A percentile compares a stretch with the other conserved stretches of the same genome.
Evolutionary conservation across 2,329 filamentous ascomycete genomes (phyloP).

Genomic region (Bipolaris cookei): DNA sequence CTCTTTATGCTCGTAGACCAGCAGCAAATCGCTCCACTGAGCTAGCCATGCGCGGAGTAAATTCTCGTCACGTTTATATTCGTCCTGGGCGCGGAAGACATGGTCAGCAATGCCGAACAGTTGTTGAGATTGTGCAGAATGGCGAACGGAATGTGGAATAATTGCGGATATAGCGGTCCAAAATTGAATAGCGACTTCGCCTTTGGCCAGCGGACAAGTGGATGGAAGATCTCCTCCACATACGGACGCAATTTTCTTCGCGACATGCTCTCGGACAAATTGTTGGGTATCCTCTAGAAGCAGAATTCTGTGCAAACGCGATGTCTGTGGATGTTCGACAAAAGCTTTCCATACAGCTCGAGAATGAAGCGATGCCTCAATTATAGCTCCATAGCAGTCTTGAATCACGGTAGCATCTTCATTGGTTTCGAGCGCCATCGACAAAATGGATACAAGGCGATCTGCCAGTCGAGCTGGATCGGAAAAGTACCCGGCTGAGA

Average conservation of each 20-base stretch:
- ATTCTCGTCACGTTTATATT: constrained; percentile 40
- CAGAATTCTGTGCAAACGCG: constrained; percentile 40
- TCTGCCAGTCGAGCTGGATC: constrained; percentile 37
- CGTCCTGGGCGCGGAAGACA: constrained; percentile 46
- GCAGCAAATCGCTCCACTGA: constrained; percentile 44
- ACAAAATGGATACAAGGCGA: constrained; percentile 40
- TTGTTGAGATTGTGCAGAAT: constrained; percentile 37
- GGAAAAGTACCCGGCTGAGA: constrained; percentile 44
- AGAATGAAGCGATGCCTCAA: constrained; percentile 48
- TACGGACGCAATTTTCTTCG: constrained; percentile 42
- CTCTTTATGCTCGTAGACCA: constrained; percentile 43
- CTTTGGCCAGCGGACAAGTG: constrained; percentile 36
- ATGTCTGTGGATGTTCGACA: constrained; percentile 26
- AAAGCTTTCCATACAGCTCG: constrained; percentile 45
- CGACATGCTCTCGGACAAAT: constrained; percentile 36
- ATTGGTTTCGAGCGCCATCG: constrained; percentile 25
- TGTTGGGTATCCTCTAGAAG: constrained; percentile 36
- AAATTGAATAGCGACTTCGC: constrained; percentile 43
- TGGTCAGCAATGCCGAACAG: constrained; percentile 46
- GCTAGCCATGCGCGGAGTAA: constrained; percentile 36
- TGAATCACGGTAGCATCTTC: constrained; percentile 25
- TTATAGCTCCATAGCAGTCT: constrained; percentile 40
- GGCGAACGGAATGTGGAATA: constrained; percentile 35
- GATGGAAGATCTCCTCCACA: constrained; percentile 46
- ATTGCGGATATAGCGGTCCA: constrained; percentile 44